Percentiles rank a stretch among this genome's conserved stretches.
These are phyloP conservation scores for Eimeria sp. DNA, from an alignment of 169 alveolate genomes.

Conservation along the genomic window DNA sequence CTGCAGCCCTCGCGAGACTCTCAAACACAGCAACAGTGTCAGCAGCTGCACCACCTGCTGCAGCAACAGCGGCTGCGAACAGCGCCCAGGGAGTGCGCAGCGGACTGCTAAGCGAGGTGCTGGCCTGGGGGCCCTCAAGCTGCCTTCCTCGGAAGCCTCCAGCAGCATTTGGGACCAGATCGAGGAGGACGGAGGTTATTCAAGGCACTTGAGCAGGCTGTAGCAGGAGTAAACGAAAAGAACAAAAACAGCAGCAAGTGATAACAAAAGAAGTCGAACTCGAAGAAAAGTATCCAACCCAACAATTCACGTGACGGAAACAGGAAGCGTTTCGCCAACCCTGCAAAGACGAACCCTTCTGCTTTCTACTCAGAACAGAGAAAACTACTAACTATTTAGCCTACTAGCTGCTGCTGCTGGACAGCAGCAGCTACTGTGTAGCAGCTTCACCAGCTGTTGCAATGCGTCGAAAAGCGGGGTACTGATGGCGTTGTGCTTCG, in stretches of 20 bases:
- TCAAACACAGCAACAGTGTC: background rate
- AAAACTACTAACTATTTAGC: background rate
- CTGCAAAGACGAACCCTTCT: background rate
- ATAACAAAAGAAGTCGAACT: too few species aligned
- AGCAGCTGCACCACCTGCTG: constrained; percentile 15
- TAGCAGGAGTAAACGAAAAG: background rate
- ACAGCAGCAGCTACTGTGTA: background rate
- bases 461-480: background rate
- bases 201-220: background rate
- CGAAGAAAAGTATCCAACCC: background rate
- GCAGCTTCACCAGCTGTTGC: background rate
- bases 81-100: background rate
- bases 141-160: background rate
- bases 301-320: too few species aligned
- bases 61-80: constrained; percentile 5
- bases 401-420: background rate
- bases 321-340: background rate
- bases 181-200: constrained; percentile 13
- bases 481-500: background rate
- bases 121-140: background rate
- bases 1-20: background rate
- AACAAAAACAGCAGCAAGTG: background rate
- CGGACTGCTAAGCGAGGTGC: background rate
- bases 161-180: background rate
- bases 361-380: background rate